These are phyloP conservation scores for Microthlaspi erraticum DNA, from an alignment of 345 rosid genomes.

Conservation along the genomic window DNA sequence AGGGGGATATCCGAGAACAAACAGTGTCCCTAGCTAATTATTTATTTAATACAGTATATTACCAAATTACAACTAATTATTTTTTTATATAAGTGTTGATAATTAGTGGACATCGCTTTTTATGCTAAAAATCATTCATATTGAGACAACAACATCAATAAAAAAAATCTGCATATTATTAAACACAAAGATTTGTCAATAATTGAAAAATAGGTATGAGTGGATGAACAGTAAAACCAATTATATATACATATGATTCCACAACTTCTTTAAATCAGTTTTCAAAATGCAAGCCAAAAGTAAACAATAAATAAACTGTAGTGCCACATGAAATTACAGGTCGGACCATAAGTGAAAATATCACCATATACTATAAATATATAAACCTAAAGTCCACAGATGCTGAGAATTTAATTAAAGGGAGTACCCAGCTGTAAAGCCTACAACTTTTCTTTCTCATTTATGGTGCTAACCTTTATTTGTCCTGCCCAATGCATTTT, in stretches of 20 bases:
- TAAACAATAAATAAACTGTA: conserved; percentile 21
- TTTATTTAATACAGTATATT: conserved; percentile 13
- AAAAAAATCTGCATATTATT: conserved; percentile 10
- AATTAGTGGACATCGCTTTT: conserved; percentile 41
- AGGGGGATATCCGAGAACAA: conserved; percentile 19
- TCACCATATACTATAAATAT: conserved; percentile 16
- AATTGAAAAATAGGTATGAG: conserved; percentile 32
- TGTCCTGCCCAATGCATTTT: conserved; percentile 45
- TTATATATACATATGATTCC: conserved; percentile 18
- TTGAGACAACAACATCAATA: conserved; percentile 13
- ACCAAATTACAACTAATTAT: conserved; percentile 9
- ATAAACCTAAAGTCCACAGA: conserved; percentile 42
- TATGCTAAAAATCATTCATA: conserved; percentile 7
- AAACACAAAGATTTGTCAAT: conserved; percentile 26
- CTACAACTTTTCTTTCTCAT: conserved; percentile 44
- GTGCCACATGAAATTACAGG: conserved; percentile 41
- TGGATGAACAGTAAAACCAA: conserved; percentile 33
- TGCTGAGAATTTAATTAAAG: conserved; percentile 43
- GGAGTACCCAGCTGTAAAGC: conserved; percentile 46
- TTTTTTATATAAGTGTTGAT: conserved; percentile 7
- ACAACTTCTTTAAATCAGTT: neutral
- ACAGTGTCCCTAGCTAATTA: conserved; percentile 32
- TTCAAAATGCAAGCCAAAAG: conserved; percentile 19
- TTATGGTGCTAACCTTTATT: conserved; percentile 47
- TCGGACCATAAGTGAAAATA: conserved; percentile 31